Evolutionary conservation across 495 filamentous ascomycete genomes (phyloP), one percentile per base, ranked within the genome.

Genomic region (Annulohypoxylon maeteangense): DNA sequence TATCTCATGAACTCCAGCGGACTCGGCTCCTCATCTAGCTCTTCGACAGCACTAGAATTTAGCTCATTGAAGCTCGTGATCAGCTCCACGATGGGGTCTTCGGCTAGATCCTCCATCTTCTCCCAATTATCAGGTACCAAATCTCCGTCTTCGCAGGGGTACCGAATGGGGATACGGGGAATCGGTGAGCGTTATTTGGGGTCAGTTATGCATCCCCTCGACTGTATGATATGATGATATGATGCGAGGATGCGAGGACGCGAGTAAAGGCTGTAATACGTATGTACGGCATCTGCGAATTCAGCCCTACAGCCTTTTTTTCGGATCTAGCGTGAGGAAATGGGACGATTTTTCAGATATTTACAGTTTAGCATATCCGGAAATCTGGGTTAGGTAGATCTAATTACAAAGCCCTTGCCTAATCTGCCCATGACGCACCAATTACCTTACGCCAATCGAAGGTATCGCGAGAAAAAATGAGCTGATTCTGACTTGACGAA

Each of bases 1-100:
- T 86, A 89, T 65, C 89, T 83, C 86, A 92, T 88, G 75, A 93
- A 93, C 73, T 92, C 89, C 7, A 93, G 82, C 0, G 91, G 83
- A 34, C 86, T 90, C 1, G 92, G 91, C 38, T 87, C 83, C 31
- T 87, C 82, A n/a, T 80, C 36, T 3, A 92, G 79, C 53, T 87
- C 85, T 48, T 88, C 83, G 48, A 93, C 83, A 20, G 60, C 58
- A 20, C 80, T 64, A 40, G 80, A 72, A 74, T 93, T 93, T 47
- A 93, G 82, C 62, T 92, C 90, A 70, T 90, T 84, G 80, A 92
- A 93, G 38, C 81, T 85, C 1, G 76, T 81, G 59, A 93, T 82
- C 27, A 92, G 83, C 55, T 87, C 87, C 54, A 72, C 74, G 54
- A 90, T 78, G 10, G 84, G 73, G 48, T 82, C 79, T 47, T 56